Base-by-base conservation (phyloP, 441 rosid species). In the Gossypium davidsonii region DNA sequence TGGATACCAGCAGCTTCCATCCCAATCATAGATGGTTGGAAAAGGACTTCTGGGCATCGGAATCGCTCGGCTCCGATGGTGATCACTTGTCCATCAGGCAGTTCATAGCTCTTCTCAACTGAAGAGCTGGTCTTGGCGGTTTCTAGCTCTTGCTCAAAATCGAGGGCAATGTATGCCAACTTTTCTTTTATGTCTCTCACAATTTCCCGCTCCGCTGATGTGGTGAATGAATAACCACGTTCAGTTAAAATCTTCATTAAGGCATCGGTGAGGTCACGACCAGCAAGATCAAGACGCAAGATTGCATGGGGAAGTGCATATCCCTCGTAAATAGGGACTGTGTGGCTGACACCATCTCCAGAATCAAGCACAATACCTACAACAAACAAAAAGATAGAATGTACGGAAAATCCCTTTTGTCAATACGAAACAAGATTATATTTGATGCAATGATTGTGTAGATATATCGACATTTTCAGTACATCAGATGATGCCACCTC, bases 1-100 rank as follows among this genome's bases (percentile, higher is more conserved):
- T 79, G 81, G 39, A 79, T 79, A 20, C 82, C 82, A 66, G 82
- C 79, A 67, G 82, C 73, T 56, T 79, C 82, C 82, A 79, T 79
- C 37, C 82, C 82, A 3, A 79, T 79, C 82, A 79, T 72, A 23
- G 82, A 75, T 71, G 79, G 81, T 37, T 79, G 81, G 78, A 79
- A 79, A 59, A 79, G 78, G 65, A 75, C 81, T 75, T 79, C 81
- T 6, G 82, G 82, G 76, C 79, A 79, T 20, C 79, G 67, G 66
- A 79, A 79, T 39, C 76, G 79, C 67, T 79, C 82, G 26, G 81
- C 76, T 3, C 78, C 78, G 9, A 75, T 79, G 52, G 81, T 75
- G 60, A 79, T 79, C 69, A 79, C 81, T 66, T 79, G 81, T 44
- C 82, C 82, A 28, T 79, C 82, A 20, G 82, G 82, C 44, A 79